Percentiles rank a stretch among this genome's conserved stretches.
Conservation (phyloP, 2,329 filamentous ascomycete species). For the Neodidymelliopsis sp. region DNA sequence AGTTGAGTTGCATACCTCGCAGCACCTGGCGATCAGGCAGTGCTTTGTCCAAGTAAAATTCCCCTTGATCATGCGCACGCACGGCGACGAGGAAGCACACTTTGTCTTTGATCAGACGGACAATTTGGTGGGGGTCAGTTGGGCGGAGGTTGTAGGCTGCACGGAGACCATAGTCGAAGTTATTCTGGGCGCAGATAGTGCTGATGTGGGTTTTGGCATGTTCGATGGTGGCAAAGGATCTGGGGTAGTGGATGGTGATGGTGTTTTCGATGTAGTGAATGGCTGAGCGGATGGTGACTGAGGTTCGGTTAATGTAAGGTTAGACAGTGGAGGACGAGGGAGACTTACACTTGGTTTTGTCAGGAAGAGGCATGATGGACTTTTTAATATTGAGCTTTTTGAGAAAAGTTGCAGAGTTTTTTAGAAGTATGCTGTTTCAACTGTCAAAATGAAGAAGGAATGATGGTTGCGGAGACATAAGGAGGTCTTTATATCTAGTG, state of each 20-base stretch:
- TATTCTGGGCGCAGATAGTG: not conserved
- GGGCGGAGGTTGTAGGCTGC: not conserved
- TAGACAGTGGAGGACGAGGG: too few species aligned
- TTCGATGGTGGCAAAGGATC: constrained; percentile 11
- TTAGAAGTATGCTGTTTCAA: not conserved
- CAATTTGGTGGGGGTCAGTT: not conserved
- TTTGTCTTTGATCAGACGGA: constrained; percentile 7
- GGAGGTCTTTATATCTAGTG: not conserved
- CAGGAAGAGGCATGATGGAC: not conserved
- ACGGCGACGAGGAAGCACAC: constrained; percentile 16
- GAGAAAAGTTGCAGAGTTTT: not conserved
- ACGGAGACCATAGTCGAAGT: not conserved
- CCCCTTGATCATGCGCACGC: constrained; percentile 12
- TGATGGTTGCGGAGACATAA: not conserved
- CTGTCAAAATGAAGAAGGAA: not conserved
- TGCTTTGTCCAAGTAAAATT: constrained; percentile 17
- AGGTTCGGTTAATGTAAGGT: not conserved
- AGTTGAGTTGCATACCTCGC: not conserved
- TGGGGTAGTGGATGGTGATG: constrained; percentile 9
- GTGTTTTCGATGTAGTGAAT: not conserved
- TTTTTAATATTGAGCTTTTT: not conserved
- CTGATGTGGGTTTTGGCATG: constrained; percentile 11
- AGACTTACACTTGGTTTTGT: not conserved
- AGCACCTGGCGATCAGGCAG: constrained; percentile 4
- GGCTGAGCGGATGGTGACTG: constrained; percentile 1